phyloP scores from a whole-genome alignment of 331 rosid genomes.

The Dryas integrifolia region DNA sequence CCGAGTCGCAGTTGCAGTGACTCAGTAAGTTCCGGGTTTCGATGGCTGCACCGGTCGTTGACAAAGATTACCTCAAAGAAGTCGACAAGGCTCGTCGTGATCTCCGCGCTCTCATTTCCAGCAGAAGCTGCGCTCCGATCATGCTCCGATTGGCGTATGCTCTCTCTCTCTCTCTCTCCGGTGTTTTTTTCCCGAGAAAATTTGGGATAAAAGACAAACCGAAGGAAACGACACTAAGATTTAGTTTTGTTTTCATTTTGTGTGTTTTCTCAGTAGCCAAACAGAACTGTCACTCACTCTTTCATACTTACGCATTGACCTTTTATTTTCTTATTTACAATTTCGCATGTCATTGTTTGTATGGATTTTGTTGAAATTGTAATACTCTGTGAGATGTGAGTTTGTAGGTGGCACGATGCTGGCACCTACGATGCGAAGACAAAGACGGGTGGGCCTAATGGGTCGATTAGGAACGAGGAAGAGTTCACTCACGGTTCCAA shows the following conservation, averaged over 20 bases:
- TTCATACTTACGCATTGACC: neutral
- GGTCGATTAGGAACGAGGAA: constrained; percentile 76
- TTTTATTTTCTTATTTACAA: neutral
- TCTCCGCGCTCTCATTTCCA: constrained; percentile 82
- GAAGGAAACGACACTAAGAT: neutral
- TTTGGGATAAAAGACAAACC: neutral
- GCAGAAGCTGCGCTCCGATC: constrained; percentile 77
- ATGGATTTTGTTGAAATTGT: neutral
- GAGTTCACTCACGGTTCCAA: constrained; percentile 78
- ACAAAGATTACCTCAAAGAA: constrained; percentile 66
- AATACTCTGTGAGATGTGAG: constrained; percentile 1
- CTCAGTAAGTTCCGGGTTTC: neutral
- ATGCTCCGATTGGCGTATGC: constrained; percentile 84
- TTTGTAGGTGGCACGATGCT: constrained; percentile 83
- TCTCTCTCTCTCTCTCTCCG: neutral
- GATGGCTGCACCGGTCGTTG: constrained; percentile 74
- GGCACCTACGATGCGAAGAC: constrained; percentile 68
- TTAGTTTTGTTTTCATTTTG: neutral
- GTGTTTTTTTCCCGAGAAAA: constrained; percentile 12
- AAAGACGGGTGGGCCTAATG: constrained; percentile 84
- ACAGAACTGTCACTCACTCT: neutral
- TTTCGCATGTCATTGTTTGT: constrained; percentile 16
- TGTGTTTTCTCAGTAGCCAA: constrained; percentile 1
- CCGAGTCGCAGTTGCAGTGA: neutral
- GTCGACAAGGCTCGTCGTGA: constrained; percentile 76